Base-by-base conservation (phyloP, 2,329 filamentous ascomycete genomes). In the Chrysoporthe austroafricana region DNA sequence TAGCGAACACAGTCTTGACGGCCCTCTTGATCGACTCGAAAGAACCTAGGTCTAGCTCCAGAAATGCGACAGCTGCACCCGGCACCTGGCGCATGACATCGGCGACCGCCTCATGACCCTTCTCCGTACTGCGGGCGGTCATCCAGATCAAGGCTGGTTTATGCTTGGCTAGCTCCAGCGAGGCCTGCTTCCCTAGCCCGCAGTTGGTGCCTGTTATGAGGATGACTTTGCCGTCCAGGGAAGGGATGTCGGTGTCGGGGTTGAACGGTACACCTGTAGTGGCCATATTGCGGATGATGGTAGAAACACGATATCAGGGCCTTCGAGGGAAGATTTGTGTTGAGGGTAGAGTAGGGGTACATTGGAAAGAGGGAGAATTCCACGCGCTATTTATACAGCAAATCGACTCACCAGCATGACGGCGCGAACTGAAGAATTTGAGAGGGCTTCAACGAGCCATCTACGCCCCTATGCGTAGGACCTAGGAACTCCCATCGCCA, bases 201-300 rank as follows among this genome's bases (percentile, higher is more conserved):
- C 78, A 74, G 65, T 83, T 86, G 64, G 80, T 82, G 56, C 83
- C 83, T 0, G 83, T 85, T 46, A 85, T 77, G 34, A 85, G 75
- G 63, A 84, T 80, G 14, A 81, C 79, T 67, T 83, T 80, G 60
- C 76, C 78, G 1, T 72, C 62, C 39, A 81, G 77, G 6, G 76
- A 74, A 46, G 80, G 79, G 32, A 83, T 81, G 67, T 81, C 77
- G 0, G 72, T 72, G 1, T 76, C 73, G 18, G 76, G 74, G 70
- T 50, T 32, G 21, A 54, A 54, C 4, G 50, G 16, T 54, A 54
- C 9, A 18, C 50, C 50, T 54, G 50, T 13, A 13, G 50, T 34
- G 26, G 50, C 50, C 50, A 54, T 54, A 2, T 54, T 54, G 50
- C 32, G 13, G 13, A 54, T 54, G 14, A 34, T 32, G 13, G 16